Base-by-base conservation (phyloP, 108 stramenopile species). In the Skeletonema menzelii region DNA sequence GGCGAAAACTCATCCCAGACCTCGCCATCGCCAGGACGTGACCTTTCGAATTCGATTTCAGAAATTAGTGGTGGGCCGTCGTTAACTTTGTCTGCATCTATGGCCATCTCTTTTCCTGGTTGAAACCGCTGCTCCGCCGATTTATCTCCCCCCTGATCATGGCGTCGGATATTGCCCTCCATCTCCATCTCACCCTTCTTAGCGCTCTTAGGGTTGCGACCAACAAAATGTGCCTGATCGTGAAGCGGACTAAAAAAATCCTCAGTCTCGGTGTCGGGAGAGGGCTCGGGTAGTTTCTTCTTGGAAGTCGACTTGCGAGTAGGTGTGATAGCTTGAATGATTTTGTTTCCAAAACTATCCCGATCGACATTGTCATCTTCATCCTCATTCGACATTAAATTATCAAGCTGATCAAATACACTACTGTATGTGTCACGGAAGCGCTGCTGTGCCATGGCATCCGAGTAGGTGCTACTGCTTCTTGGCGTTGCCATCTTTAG, bases 401-500 rank as follows among this genome's bases (percentile, higher is more conserved):
- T 71, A 26, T 82, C 73, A 17, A 82, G 74, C 46, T 75, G 70
- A 40, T 75, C 70, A 35, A 82, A 71, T 37, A 82, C 80, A 46
- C n/a, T 70, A 44, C 56, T 65, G 65, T 75, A 82, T 13, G 55
- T 56, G 11, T 75, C 31, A 53, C 69, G 73, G 44, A 63, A 71
- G 15, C 42, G 37, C 44, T 59, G 57, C 15, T 30, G 37, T n/a
- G 38, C 44, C 34, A 65, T 22, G 12, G 67, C 61, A 1, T 71
- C 65, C 8, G 65, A 62, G 13, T 35, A 15, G 14, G 58, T 14
- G 27, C 63, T 77, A 40, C 57, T 55, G 31, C 58, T 66, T 26
- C 38, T 65, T 0, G 69, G 65, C 11, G 65, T 61, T 27, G 59
- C 56, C 4, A 57, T 57, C 1, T 67, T 22, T 20, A 67, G 30